A percentile compares a stretch with the other conserved stretches of the same genome.
Evolutionary conservation across 441 rosid species (phyloP).

Genomic region (Hypseocharis bilobata): DNA sequence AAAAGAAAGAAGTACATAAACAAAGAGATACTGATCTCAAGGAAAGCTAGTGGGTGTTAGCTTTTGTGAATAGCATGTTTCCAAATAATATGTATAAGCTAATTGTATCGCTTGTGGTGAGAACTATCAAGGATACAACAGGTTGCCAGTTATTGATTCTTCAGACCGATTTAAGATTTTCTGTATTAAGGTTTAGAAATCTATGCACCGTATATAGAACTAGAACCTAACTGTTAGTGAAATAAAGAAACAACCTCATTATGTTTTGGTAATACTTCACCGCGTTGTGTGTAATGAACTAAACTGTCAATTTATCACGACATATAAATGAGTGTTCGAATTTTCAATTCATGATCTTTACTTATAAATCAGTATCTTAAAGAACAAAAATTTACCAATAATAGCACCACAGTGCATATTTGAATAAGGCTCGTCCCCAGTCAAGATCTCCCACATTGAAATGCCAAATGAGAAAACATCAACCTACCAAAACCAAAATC

Average conservation of each 20-base stretch:
- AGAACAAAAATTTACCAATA: constrained; percentile 42
- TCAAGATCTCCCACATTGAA: constrained; percentile 79
- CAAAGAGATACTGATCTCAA: neutral
- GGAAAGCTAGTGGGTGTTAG: neutral
- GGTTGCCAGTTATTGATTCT: neutral
- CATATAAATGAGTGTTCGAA: neutral
- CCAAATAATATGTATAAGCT: neutral
- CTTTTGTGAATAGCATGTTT: neutral
- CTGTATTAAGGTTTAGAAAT: neutral
- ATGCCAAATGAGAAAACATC: constrained; percentile 86
- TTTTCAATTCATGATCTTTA: neutral
- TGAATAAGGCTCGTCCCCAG: constrained; percentile 80
- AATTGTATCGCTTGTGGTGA: neutral
- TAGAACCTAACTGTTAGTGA: neutral
- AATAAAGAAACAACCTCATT: neutral
- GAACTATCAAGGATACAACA: neutral
- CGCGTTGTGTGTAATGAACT: neutral
- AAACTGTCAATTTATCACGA: neutral
- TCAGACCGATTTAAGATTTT: neutral
- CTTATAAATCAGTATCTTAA: neutral
- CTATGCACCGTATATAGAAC: neutral
- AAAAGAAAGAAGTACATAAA: neutral
- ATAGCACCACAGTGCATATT: constrained; percentile 88
- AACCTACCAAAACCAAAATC: constrained; percentile 39
- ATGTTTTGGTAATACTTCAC: neutral